A percentile compares a stretch with the other conserved stretches of the same genome.
These are phyloP conservation scores for Silene conica DNA, from an alignment of 148 eudicot genomes.

Conservation along the genomic window DNA sequence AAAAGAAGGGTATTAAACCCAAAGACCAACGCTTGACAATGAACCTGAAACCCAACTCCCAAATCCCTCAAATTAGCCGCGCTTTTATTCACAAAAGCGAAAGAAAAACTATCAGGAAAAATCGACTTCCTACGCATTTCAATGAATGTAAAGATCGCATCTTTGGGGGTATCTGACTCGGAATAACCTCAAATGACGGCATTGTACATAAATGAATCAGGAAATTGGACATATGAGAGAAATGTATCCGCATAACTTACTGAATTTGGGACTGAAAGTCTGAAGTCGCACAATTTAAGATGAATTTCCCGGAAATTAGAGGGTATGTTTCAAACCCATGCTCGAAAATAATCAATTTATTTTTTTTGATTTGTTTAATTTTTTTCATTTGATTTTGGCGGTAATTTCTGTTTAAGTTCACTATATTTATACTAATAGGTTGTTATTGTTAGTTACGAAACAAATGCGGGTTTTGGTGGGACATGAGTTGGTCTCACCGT, in stretches of 20 bases:
- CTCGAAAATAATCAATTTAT: constrained; percentile 39
- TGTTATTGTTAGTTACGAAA: not conserved
- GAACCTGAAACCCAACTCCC: constrained; percentile 49
- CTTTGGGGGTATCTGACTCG: constrained; percentile 38
- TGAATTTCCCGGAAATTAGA: constrained; percentile 42
- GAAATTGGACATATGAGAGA: constrained; percentile 33
- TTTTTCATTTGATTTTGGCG: constrained; percentile 29
- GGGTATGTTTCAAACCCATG: constrained; percentile 34
- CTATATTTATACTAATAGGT: not conserved
- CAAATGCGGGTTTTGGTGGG: too few relatives aligned
- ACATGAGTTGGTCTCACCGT: too few relatives aligned
- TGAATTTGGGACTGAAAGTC: constrained; percentile 33
- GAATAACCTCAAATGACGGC: constrained; percentile 53
- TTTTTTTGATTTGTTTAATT: constrained; percentile 35
- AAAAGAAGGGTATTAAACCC: constrained; percentile 44
- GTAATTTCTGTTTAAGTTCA: not conserved
- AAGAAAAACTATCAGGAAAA: constrained; percentile 49
- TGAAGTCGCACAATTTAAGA: constrained; percentile 35
- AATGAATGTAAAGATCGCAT: constrained; percentile 34
- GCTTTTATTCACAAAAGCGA: constrained; percentile 46
- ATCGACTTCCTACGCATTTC: constrained; percentile 39
- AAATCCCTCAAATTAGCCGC: constrained; percentile 40
- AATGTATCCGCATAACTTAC: constrained; percentile 35
- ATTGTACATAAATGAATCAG: constrained; percentile 63
- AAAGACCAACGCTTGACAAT: constrained; percentile 35